Conservation (phyloP, 2,329 filamentous ascomycete species). For the Drechmeria coniospora region DNA sequence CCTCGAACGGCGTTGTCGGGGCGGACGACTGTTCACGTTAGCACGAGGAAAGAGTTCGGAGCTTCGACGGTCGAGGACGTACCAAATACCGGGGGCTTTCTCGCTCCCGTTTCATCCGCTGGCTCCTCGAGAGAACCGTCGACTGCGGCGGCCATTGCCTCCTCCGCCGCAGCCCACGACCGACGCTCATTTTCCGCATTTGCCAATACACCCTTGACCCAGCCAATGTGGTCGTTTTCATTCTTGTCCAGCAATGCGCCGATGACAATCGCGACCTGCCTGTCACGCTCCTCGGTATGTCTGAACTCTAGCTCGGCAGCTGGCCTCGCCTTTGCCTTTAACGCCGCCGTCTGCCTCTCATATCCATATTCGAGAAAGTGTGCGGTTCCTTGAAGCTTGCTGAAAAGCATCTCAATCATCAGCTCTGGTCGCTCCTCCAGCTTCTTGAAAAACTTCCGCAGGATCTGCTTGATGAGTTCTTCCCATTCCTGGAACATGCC, state of each 20-base stretch:
- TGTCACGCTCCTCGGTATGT: conserved; percentile 48
- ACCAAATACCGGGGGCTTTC: conserved; percentile 18
- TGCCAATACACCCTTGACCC: conserved; percentile 60
- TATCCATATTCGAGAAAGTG: conserved; percentile 85
- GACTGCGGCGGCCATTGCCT: conserved; percentile 32
- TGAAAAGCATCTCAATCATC: conserved; percentile 85
- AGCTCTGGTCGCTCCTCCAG: conserved; percentile 73
- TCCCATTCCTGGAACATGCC: conserved; percentile 79
- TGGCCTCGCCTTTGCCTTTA: conserved; percentile 44
- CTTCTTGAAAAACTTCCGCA: conserved; percentile 70
- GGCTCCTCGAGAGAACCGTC: conserved; percentile 17
- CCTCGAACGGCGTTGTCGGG: conserved; percentile 52
- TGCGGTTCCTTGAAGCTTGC: conserved; percentile 69
- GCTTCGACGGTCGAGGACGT: conserved; percentile 7
- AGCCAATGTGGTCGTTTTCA: conserved; percentile 59
- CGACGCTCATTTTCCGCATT: conserved; percentile 58
- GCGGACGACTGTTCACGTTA: conserved; percentile 35
- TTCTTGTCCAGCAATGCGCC: conserved; percentile 67
- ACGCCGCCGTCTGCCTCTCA: conserved; percentile 62
- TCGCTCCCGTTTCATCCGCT: conserved; percentile 11
- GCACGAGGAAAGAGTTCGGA: conserved; percentile 5
- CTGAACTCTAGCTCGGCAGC: conserved; percentile 77
- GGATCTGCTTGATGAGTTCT: conserved; percentile 69
- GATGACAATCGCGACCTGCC: conserved; percentile 67
- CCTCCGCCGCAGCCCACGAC: conserved; percentile 60